phyloP scores from a whole-genome alignment of 2,329 filamentous ascomycete genomes.

The Penicillium sp. region DNA sequence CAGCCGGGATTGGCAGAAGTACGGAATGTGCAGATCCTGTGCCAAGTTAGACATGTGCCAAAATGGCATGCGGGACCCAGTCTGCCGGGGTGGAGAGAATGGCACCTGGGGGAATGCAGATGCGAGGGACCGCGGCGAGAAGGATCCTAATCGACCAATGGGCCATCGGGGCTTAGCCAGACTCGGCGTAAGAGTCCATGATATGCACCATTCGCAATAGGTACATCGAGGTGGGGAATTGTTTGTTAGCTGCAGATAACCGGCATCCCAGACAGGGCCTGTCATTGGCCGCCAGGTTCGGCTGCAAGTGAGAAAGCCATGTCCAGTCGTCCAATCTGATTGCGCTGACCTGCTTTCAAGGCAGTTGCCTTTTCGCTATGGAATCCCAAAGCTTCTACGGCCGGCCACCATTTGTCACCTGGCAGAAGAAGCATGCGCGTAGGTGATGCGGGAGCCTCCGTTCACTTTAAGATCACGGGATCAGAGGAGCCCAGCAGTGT shows the following conservation, averaged over 20 bases:
- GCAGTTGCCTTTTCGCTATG: slow-evolving; percentile 27
- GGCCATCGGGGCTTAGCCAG: background rate
- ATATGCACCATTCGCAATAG: slow-evolving; percentile 14
- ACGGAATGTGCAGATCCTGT: background rate
- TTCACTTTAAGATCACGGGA: slow-evolving; percentile 42
- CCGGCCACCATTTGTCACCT: slow-evolving; percentile 36
- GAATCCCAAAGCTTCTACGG: slow-evolving; percentile 21
- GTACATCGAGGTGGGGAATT: slow-evolving; percentile 18
- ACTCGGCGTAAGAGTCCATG: slow-evolving; percentile 12
- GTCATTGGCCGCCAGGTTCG: slow-evolving; percentile 28
- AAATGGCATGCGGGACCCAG: slow-evolving; percentile 4
- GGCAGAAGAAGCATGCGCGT: slow-evolving; percentile 27
- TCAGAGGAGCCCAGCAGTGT: slow-evolving; percentile 35
- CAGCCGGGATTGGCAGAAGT: background rate
- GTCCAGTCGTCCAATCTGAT: slow-evolving; percentile 27
- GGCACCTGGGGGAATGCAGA: slow-evolving; percentile 24
- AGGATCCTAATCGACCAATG: slow-evolving; percentile 15
- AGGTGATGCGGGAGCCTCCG: slow-evolving; percentile 34
- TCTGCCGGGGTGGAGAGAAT: slow-evolving; percentile 9
- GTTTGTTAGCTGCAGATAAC: slow-evolving; percentile 32
- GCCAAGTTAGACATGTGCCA: slow-evolving; percentile 3
- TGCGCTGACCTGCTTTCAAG: slow-evolving; percentile 12
- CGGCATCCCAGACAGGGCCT: slow-evolving; percentile 16
- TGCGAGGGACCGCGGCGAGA: slow-evolving; percentile 25
- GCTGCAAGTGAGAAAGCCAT: slow-evolving; percentile 27